A percentile compares a stretch with the other conserved stretches of the same genome.
phyloP scores from a whole-genome alignment of 768 basidiomycete species.

The Termitomyces sp. region DNA sequence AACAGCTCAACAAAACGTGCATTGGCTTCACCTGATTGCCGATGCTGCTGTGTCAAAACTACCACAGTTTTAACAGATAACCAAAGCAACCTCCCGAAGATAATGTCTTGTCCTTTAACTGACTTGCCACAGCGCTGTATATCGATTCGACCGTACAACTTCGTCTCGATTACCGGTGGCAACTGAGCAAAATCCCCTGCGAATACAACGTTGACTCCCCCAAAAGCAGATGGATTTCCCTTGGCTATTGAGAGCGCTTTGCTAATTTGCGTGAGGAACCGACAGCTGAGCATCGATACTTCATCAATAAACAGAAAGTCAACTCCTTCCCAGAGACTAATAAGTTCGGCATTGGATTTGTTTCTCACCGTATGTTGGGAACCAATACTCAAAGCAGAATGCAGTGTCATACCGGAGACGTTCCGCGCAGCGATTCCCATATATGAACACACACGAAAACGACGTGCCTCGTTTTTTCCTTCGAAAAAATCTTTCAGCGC shows the following conservation, averaged over 20 bases:
- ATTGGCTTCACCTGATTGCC: neutral
- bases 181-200: conserved; percentile 2
- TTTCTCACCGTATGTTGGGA: conserved; percentile 3
- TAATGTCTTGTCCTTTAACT: neutral
- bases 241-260: neutral
- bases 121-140: neutral
- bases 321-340: conserved; percentile 26
- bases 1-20: neutral
- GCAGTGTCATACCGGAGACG: conserved; percentile 36
- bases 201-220: conserved; percentile 1
- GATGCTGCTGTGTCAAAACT: neutral
- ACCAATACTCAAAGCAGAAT: conserved; percentile 25
- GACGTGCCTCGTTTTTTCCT: conserved; percentile 9
- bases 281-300: conserved; percentile 12
- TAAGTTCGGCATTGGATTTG: neutral
- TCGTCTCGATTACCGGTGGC: neutral
- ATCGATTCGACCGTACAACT: neutral
- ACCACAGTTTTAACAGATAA: neutral
- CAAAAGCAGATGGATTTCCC: neutral
- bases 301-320: conserved; percentile 28
- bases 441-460: conserved; percentile 27
- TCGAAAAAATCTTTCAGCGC: conserved; percentile 30
- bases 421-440: conserved; percentile 38
- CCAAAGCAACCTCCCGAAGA: conserved; percentile 1
- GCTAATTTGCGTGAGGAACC: neutral